Conservation (phyloP, 1,284 basidiomycete species). For the Coniferiporia weirii region DNA sequence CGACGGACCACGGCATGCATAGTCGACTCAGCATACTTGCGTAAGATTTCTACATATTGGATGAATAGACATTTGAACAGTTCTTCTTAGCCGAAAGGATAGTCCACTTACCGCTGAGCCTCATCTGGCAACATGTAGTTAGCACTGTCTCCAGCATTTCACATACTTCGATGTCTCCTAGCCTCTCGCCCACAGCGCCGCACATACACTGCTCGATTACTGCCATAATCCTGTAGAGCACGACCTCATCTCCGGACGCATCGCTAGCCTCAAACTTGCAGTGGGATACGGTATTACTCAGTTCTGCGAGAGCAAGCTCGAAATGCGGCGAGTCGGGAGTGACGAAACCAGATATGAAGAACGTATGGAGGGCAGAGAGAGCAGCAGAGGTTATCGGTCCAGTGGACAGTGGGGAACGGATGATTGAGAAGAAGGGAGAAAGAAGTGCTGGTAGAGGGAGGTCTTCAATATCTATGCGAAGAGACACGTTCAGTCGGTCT, state of each 20-base stretch:
- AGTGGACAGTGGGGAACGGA: conserved; percentile 89
- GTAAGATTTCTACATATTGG: conserved; percentile 65
- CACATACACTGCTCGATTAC: conserved; percentile 86
- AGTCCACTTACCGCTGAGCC: conserved; percentile 74
- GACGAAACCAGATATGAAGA: conserved; percentile 79
- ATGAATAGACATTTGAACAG: conserved; percentile 10
- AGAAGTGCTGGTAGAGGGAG: conserved; percentile 60
- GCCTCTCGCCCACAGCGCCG: conserved; percentile 54
- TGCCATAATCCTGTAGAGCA: conserved; percentile 86
- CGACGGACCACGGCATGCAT: conserved; percentile 86
- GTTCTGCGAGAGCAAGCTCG: conserved; percentile 69
- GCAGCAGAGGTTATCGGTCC: conserved; percentile 92
- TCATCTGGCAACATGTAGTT: conserved; percentile 95
- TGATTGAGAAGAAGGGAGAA: conserved; percentile 89
- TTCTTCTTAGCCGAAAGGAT: neutral
- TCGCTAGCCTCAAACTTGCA: conserved; percentile 99
- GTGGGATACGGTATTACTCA: conserved; percentile 87
- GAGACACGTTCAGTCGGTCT: neutral
- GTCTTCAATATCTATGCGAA: conserved; percentile 48
- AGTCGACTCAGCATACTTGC: conserved; percentile 90
- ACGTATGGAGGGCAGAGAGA: conserved; percentile 80
- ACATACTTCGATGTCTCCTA: conserved; percentile 93
- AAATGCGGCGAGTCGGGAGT: conserved; percentile 45
- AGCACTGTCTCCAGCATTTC: conserved; percentile 98
- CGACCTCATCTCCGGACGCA: conserved; percentile 93